Base-by-base conservation (phyloP, 2,329 filamentous ascomycete genomes). In the Didymosphaeria variabile region DNA sequence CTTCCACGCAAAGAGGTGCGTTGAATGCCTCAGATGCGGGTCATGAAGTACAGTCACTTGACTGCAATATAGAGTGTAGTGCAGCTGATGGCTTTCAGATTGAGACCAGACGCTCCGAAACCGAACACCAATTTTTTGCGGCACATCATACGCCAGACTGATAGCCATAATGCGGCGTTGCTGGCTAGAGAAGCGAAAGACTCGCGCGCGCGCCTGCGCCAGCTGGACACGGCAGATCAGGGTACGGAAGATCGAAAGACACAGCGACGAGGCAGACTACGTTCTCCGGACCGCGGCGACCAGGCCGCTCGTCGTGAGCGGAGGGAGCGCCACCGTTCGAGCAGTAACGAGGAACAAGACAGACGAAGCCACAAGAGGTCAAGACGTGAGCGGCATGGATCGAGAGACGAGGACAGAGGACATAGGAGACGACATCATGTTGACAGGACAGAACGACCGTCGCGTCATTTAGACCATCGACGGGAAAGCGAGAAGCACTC, bases 71-170 rank as follows among this genome's bases (percentile, higher is more conserved):
- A 17, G 40, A 8, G 12, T n/a, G 23, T 21, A 26, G 12, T 17
- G 32, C 31, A 26, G 21, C 51, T 65, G 19, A 64, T 49, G 57
- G 26, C 21, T 17, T 3, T 23, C 15, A 78, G 93, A 87, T 72
- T 87, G 89, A 59, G 86, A 49, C 86, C 86, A 67, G 87, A 89
- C 55, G 87, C 85, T 65, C 92, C 92, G 0, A 97, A 94, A 75
- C 94, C 94, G 3, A 98, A 99, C 72, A 97, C 92, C 0, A 87
- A 91, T 36, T 98, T 98, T 75, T 81, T 99, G 45, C 89, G 89
- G 60, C 91, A 95, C 71, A 91, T 98, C 59, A 92, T 99, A 63
- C 91, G 90, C 65, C 91, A 95, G 67, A 96, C 93, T 9, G 91
- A 96, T 70, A 90, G 80, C 57, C 94, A 99, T 79, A 99, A 99